A percentile compares a stretch with the other conserved stretches of the same genome.
Evolutionary conservation across 2,329 filamentous ascomycete species (phyloP).

Genomic region (Ophiostoma pallidulum): DNA sequence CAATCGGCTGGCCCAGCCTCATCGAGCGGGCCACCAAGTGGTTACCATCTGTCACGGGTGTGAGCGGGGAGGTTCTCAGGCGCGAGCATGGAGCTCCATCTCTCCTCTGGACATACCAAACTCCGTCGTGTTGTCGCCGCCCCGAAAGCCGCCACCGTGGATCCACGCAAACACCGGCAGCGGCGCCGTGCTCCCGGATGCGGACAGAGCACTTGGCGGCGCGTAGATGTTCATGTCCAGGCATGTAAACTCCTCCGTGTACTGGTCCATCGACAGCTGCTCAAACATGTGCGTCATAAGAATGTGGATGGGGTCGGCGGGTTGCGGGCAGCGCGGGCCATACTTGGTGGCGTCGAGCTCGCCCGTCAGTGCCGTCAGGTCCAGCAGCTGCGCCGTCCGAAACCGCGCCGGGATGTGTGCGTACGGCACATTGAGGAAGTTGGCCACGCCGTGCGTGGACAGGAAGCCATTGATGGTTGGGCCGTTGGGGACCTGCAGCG

Average conservation of each 20-base stretch:
- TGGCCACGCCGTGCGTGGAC: slow-evolving; percentile 10
- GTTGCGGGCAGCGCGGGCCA: slow-evolving; percentile 13
- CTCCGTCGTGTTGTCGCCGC: slow-evolving; percentile 11
- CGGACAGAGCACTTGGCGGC: neutral
- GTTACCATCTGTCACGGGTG: slow-evolving; percentile 14
- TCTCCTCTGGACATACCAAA: too few relatives aligned
- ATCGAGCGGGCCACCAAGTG: slow-evolving; percentile 15
- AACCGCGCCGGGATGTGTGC: slow-evolving; percentile 9
- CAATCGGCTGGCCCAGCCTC: slow-evolving; percentile 19
- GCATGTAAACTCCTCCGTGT: slow-evolving; percentile 8
- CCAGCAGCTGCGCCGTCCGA: slow-evolving; percentile 4
- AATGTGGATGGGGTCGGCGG: slow-evolving; percentile 1
- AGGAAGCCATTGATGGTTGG: slow-evolving; percentile 8
- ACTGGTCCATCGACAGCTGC: slow-evolving; percentile 4
- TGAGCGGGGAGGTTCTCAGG: too few relatives aligned
- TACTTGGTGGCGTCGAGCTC: slow-evolving; percentile 7
- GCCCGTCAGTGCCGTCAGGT: neutral
- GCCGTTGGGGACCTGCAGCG: neutral
- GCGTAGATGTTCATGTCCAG: slow-evolving; percentile 8
- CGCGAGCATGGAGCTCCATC: too few relatives aligned
- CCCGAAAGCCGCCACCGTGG: slow-evolving; percentile 10
- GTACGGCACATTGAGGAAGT: slow-evolving; percentile 12
- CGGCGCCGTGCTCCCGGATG: too few relatives aligned
- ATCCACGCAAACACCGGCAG: slow-evolving; percentile 13
- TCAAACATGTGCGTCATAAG: slow-evolving; percentile 11